Base-by-base conservation (phyloP, 2,329 filamentous ascomycete species). In the Aspergillus fumigatiaffinis region DNA sequence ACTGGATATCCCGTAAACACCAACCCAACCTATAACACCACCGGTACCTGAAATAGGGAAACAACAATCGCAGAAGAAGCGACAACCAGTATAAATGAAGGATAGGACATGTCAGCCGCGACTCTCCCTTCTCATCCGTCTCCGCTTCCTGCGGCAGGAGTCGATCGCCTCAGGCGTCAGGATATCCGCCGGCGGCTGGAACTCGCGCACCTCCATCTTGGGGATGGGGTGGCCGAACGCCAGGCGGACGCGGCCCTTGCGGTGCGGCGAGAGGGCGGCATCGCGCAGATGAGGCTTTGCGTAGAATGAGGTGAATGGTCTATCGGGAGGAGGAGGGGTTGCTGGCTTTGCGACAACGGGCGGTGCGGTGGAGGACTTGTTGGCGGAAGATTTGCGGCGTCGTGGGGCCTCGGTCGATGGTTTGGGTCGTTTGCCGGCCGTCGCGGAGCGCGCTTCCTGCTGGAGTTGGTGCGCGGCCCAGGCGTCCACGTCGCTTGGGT, bases 231-330 rank as follows among this genome's bases (percentile, higher is more conserved):
- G 84, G 0, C 93, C 93, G 82, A 94, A 97, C 3, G 92, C 93
- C 50, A 88, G 80, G 17, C 87, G 81, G 52, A 83, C 89, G 51
- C 91, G 82, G 47, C 86, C 85, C 53, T 90, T 85, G 35, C 91
- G 83, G 51, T 85, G 81, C 63, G 85, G 86, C 60, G 85, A 88
- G n/a, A 96, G 75, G 9, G 92, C 91, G 6, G 87, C 85, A 23
- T 92, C 90, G 26, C 93, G 87, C 59, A 93, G 82, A 68, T 95
- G 87, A 25, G 83, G 86, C 75, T 94, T 92, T 20, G 82, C 74
- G 71, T 92, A 97, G 77, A 97, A 97, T 0, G 91, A 96, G n/a
- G 80, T 88, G 69, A 97, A 92, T 41, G 90, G 88, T 57, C 81
- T 83, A 20, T 54, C 48, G 25, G 57, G 59, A 17, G 53, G 63